Evolutionary conservation across 2,329 filamentous ascomycete species (phyloP).

Genomic region (Trichoderma simmonsii): DNA sequence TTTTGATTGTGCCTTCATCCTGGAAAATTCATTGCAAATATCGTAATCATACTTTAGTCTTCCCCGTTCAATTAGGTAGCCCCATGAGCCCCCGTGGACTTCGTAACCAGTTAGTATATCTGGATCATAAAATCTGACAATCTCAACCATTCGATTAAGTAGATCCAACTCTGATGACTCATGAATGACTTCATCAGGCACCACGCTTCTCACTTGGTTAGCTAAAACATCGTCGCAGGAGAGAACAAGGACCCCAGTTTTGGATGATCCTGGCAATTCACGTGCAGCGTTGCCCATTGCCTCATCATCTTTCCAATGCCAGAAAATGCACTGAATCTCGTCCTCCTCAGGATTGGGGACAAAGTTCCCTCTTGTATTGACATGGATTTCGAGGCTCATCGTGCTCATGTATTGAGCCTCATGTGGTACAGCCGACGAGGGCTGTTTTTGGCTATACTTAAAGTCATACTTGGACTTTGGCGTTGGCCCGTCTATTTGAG

Average conservation of each 20-base stretch:
- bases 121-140: slow-evolving; percentile 80
- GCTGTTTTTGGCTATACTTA: slow-evolving; percentile 77
- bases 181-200: slow-evolving; percentile 62
- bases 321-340: slow-evolving; percentile 84
- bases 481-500: slow-evolving; percentile 86
- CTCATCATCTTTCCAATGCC: slow-evolving; percentile 79
- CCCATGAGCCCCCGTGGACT: slow-evolving; percentile 91
- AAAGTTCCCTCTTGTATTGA: slow-evolving; percentile 77
- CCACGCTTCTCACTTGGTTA: slow-evolving; percentile 59
- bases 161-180: slow-evolving; percentile 81
- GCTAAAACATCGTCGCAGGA: slow-evolving; percentile 59
- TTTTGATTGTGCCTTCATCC: slow-evolving; percentile 80
- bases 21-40: slow-evolving; percentile 84
- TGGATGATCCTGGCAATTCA: slow-evolving; percentile 41
- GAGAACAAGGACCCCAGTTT: slow-evolving; percentile 70
- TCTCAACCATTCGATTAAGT: slow-evolving; percentile 79
- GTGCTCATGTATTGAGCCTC: slow-evolving; percentile 94
- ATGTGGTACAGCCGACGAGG: slow-evolving; percentile 73
- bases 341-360: slow-evolving; percentile 89
- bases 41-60: slow-evolving; percentile 84
- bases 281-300: slow-evolving; percentile 36
- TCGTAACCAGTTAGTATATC: slow-evolving; percentile 95
- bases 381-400: slow-evolving; percentile 90
- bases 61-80: slow-evolving; percentile 89
- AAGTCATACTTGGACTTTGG: slow-evolving; percentile 78